Evolutionary conservation across 768 basidiomycete species (phyloP).

Genomic region (Tremella mesenterica): DNA sequence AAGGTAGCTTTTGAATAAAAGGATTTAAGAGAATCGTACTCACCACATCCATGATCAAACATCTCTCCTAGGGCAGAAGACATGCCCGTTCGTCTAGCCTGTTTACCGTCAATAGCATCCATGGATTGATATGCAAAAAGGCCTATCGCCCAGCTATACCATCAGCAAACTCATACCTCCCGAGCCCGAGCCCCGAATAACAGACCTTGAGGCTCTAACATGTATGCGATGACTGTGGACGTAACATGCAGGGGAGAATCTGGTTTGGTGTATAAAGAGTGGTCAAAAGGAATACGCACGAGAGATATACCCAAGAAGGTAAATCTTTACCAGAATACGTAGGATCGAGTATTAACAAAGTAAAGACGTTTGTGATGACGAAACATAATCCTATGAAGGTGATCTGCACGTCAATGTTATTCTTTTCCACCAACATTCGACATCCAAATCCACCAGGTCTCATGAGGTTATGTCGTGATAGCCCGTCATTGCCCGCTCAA

Average conservation of each 20-base stretch:
- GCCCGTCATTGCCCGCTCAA: too few relatives aligned
- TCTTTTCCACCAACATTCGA: too few relatives aligned
- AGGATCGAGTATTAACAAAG: constrained; percentile 76
- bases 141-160: constrained; percentile 68
- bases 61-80: constrained; percentile 95
- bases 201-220: not conserved
- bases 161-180: not conserved
- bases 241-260: not conserved
- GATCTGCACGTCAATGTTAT: too few relatives aligned
- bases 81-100: constrained; percentile 91
- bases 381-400: constrained; percentile 75
- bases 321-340: constrained; percentile 38
- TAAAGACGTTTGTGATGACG: constrained; percentile 73
- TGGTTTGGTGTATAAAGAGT: not conserved
- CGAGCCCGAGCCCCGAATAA: not conserved
- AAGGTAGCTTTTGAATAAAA: not conserved
- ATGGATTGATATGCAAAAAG: constrained; percentile 73
- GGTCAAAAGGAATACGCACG: constrained; percentile 52
- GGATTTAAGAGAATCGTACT: too few relatives aligned
- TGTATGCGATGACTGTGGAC: not conserved
- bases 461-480: too few relatives aligned
- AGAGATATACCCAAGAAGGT: constrained; percentile 84
- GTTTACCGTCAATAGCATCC: constrained; percentile 54
- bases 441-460: not conserved
- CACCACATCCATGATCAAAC: constrained; percentile 90